A percentile compares a stretch with the other conserved stretches of the same genome.
phyloP scores from a whole-genome alignment of 768 basidiomycete genomes.

The Baorangia bicolor region DNA sequence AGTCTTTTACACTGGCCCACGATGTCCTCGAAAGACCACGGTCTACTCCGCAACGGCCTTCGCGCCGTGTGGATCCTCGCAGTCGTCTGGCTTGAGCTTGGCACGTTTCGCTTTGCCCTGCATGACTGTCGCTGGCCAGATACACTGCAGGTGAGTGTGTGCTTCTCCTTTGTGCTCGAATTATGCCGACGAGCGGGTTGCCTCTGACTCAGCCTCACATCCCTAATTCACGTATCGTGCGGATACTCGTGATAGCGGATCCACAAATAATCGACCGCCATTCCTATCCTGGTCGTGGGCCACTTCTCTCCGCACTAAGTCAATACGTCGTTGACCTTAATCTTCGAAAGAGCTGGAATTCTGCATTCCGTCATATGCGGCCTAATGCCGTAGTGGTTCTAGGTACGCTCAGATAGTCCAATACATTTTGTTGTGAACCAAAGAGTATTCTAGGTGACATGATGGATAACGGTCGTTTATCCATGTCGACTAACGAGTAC shows the following conservation, averaged over 20 bases:
- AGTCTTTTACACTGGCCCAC: neutral
- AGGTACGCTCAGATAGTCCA: constrained; percentile 38
- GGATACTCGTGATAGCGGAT: constrained; percentile 77
- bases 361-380: constrained; percentile 46
- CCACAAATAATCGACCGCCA: constrained; percentile 79
- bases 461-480: constrained; percentile 80
- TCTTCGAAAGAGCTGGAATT: constrained; percentile 82
- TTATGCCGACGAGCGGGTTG: neutral
- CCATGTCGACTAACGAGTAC: constrained; percentile 67
- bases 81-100: constrained; percentile 71
- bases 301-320: constrained; percentile 55
- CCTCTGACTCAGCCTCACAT: constrained; percentile 16
- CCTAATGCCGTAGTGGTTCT: constrained; percentile 80
- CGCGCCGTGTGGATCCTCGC: constrained; percentile 58
- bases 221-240: constrained; percentile 22
- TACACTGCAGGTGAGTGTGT: constrained; percentile 30
- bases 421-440: neutral
- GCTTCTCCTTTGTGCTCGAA: neutral
- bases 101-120: constrained; percentile 50
- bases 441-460: constrained; percentile 52
- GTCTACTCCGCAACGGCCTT: constrained; percentile 36
- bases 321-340: constrained; percentile 77
- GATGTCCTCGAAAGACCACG: constrained; percentile 6
- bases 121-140: constrained; percentile 64
- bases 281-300: constrained; percentile 65